Percentiles rank a stretch among this genome's conserved stretches.
Evolutionary conservation across 2,329 filamentous ascomycete genomes (phyloP).

Genomic region (Aschersonia sp.): DNA sequence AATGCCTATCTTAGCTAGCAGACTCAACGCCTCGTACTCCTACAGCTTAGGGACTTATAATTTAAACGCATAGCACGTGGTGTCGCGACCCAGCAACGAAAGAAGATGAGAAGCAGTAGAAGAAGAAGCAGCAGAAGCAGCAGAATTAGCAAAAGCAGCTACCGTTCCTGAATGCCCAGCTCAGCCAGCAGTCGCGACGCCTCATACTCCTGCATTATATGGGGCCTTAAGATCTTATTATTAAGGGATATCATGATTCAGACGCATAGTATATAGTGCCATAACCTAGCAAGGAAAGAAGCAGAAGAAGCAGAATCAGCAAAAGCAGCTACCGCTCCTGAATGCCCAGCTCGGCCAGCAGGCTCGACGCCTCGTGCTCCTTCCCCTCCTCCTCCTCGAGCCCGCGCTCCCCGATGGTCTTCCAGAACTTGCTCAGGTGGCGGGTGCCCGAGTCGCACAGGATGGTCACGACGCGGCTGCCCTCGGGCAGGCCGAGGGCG

Average conservation of each 20-base stretch:
- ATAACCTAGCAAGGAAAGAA: not conserved
- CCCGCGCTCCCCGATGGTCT: constrained; percentile 52
- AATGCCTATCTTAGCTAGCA: constrained; percentile 37
- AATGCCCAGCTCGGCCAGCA: constrained; percentile 37
- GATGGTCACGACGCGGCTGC: constrained; percentile 64
- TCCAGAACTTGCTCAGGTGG: constrained; percentile 79
- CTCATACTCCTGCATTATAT: too few relatives aligned
- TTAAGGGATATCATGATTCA: too few relatives aligned
- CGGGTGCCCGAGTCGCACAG: constrained; percentile 72
- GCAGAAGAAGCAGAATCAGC: not conserved
- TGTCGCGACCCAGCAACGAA: too few relatives aligned
- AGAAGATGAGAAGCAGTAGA: too few relatives aligned
- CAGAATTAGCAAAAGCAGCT: too few relatives aligned
- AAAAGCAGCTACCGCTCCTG: constrained; percentile 2
- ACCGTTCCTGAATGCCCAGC: too few relatives aligned
- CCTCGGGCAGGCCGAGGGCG: constrained; percentile 45
- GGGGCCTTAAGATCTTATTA: too few relatives aligned
- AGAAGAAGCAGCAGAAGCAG: too few relatives aligned
- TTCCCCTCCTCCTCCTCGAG: constrained; percentile 26
- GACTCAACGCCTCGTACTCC: constrained; percentile 26
- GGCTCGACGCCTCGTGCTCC: constrained; percentile 23
- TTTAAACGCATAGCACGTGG: too few relatives aligned
- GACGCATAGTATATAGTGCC: too few relatives aligned
- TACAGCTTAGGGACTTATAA: too few relatives aligned
- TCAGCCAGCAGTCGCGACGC: too few relatives aligned